Percentiles rank a stretch among this genome's conserved stretches.
Conservation (phyloP, 2,329 filamentous ascomycete genomes). For the Aspergillus unguis region DNA sequence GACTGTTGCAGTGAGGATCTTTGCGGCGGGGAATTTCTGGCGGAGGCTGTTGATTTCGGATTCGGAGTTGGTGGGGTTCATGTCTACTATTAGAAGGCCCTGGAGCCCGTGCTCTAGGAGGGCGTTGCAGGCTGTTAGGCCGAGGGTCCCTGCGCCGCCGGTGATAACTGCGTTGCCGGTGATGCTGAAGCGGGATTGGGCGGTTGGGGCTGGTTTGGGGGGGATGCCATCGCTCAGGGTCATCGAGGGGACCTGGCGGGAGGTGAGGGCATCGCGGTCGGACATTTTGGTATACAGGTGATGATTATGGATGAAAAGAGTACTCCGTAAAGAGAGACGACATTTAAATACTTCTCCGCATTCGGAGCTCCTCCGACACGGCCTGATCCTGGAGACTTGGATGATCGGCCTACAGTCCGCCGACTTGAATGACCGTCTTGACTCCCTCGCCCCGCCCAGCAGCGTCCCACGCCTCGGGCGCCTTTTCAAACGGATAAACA, state of each 20-base stretch:
- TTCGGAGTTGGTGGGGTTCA: constrained; percentile 38
- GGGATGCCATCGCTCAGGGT: constrained; percentile 1
- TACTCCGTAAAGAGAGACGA: too few species aligned
- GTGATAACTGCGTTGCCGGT: constrained; percentile 46
- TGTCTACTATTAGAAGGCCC: constrained; percentile 58
- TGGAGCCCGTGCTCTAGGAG: constrained; percentile 67
- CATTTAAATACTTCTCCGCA: too few species aligned
- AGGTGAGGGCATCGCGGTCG: constrained; percentile 16
- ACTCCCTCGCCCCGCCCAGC: constrained; percentile 10
- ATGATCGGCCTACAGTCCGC: not conserved
- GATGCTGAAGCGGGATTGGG: constrained; percentile 21
- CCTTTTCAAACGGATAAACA: constrained; percentile 27
- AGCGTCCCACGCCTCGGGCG: constrained; percentile 29
- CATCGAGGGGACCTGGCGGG: constrained; percentile 5
- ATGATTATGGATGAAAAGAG: too few species aligned
- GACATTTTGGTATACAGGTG: constrained; percentile 2
- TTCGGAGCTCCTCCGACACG: too few species aligned
- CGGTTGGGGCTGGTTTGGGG: constrained; percentile 1
- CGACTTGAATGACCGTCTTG: not conserved
- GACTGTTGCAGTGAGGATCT: constrained; percentile 52
- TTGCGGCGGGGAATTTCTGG: constrained; percentile 52
- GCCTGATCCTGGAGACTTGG: too few species aligned
- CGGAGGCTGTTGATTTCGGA: constrained; percentile 46
- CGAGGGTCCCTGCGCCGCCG: constrained; percentile 64
- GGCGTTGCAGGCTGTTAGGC: constrained; percentile 56